Conservation (phyloP, 176 grass and related monocot species). For the Zoysia pacifica region DNA sequence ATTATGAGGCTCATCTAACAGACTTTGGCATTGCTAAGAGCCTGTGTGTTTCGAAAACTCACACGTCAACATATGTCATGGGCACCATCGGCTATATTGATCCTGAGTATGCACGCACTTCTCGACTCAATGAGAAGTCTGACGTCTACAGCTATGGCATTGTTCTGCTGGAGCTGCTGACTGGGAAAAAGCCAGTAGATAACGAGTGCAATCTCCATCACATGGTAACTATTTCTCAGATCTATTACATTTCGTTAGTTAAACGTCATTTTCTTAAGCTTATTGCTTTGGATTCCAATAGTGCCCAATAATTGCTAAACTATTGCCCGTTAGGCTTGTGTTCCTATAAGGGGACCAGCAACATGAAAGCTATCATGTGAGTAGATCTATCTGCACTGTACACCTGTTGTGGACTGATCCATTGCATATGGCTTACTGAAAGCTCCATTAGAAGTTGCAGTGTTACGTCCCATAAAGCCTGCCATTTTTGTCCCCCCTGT, state of each 20-base stretch:
- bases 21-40: conserved; percentile 99
- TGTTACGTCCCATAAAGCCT: conserved; percentile 58
- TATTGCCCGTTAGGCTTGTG: conserved; percentile 44
- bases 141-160: conserved; percentile 98
- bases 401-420: conserved; percentile 42
- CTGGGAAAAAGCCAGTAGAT: conserved; percentile 86
- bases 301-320: conserved; percentile 56
- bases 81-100: conserved; percentile 99
- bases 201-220: conserved; percentile 99
- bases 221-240: conserved; percentile 57
- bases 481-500: conserved; percentile 34
- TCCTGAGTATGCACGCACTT: conserved; percentile 91
- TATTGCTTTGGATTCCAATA: conserved; percentile 51
- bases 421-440: conserved; percentile 54
- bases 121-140: conserved; percentile 89
- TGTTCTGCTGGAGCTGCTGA: conserved; percentile 86
- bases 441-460: conserved; percentile 65
- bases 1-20: conserved; percentile 91
- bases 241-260: conserved; percentile 16
- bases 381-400: conserved; percentile 53
- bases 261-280: conserved; percentile 25
- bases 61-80: conserved; percentile 96
- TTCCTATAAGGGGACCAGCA: conserved; percentile 55
- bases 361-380: conserved; percentile 67
- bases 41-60: conserved; percentile 87